Base-by-base conservation (phyloP, 345 rosid genomes). In the Citropsis articulata region DNA sequence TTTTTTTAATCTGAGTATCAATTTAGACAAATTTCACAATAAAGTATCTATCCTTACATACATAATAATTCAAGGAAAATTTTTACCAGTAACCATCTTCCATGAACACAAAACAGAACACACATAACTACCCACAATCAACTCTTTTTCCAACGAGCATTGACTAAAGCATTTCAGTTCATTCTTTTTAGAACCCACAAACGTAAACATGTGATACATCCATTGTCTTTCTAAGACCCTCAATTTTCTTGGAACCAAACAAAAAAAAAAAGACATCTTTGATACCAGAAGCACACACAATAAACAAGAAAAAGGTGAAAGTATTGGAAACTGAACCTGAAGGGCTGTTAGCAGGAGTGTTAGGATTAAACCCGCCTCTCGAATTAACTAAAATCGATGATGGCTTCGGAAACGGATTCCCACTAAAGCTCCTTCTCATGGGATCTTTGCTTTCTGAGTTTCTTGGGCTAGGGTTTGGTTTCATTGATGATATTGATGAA, bases 341-440 rank as follows among this genome's bases (percentile, higher is more conserved):
- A 68, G 95, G 88, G 69, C 89, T 86, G 73, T 87, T 89, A 64
- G 83, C 89, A 13, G 92, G 90, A 66, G 92, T 87, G 65, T 73
- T 84, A 2, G 92, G 87, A 79, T 82, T 81, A 66, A 85, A 87
- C 13, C 88, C 60, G 27, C 60, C 84, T 81, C 85, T 86, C 2
- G 81, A 83, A 64, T 67, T 75, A 5, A 91, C n/a, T 25, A 80
- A 13, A 77, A 85, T 71, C 22, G 89, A 72, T n/a, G 90, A 76
- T n/a, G 92, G 88, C 70, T 80, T 85, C 55, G 81, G 53, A 80
- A 94, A 89, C 2, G 94, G 93, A 78, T 78, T 92, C 24, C 82
- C 93, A 9, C 78, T 77, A 66, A 88, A 92, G 64, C 97, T 92
- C 87, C 98, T 88, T 38, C 97, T 89, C 82, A 88, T 84, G 7